Evolutionary conservation across 345 rosid genomes (phyloP), one percentile per base, ranked within the genome.

Genomic region (Ceriops tagal): DNA sequence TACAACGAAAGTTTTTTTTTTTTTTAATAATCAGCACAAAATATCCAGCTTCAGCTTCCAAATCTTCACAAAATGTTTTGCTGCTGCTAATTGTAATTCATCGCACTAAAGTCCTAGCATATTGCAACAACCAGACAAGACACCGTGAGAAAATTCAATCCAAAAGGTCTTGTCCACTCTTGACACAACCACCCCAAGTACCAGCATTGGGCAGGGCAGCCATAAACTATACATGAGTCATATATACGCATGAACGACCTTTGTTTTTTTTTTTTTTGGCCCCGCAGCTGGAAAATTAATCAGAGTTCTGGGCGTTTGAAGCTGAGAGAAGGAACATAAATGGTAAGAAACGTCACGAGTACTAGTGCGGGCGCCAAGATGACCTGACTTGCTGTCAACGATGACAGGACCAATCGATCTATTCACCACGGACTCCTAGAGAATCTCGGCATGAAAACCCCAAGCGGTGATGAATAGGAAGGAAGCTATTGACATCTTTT

Each of bases 151-250:
- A 28, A 60, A 28, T 34, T 32, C 46, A 64, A 43, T 30, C 47
- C 34, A 5, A 61, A 60, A 37, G 70, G 57, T 4, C 51, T 58
- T 53, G 47, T 49, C 19, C 61, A 13, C 55, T 63, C 32, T 26
- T 13, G 24, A 43, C 6, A 37, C 49, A 43, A 43, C 49, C 18
- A 43, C 57, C 70, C 84, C 83, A 92, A 71, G 83, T 71, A 64
- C 96, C 87, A 26, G 92, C 84, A 65, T 71, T 90, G 49, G 99
- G 98, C 86, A 95, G 80, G 70, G 97, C 98, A 21, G 97, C 97
- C 99, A 95, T 90, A 62, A 95, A 24, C 26, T 24, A 24, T 24
- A 24, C 26, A 1, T 24, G 26, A 24, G 26, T 24, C 26, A 24
- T 24, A 24, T 0, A 24, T 39, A 39, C 3, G 47, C 47, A 39